These are phyloP conservation scores for Panaeolus cyanescens DNA, from an alignment of 768 basidiomycete genomes.

Conservation along the genomic window DNA sequence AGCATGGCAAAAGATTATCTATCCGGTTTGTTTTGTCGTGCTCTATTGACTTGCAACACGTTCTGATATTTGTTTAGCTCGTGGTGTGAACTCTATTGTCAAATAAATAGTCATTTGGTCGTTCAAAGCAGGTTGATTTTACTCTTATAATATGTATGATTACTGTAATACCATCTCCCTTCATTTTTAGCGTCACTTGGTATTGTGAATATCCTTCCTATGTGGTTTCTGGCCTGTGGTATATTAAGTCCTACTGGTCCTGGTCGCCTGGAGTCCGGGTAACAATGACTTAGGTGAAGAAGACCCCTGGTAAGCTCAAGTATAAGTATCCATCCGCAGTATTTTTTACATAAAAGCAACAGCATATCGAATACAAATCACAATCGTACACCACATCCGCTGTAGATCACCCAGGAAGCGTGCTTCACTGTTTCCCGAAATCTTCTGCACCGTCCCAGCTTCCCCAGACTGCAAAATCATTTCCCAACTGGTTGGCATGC, in stretches of 20 bases:
- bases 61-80: conserved; percentile 24
- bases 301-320: too few relatives aligned
- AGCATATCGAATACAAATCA: too few relatives aligned
- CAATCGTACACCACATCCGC: too few relatives aligned
- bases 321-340: too few relatives aligned
- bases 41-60: background rate
- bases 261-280: too few relatives aligned
- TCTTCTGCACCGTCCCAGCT: conserved; percentile 41
- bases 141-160: conserved; percentile 5
- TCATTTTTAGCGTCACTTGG: background rate
- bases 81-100: conserved; percentile 40
- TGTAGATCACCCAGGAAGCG: too few relatives aligned
- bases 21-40: conserved; percentile 42
- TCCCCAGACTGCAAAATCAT: conserved; percentile 47
- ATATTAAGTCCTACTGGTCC: too few relatives aligned
- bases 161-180: background rate
- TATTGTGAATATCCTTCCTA: too few relatives aligned
- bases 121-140: background rate
- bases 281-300: too few relatives aligned
- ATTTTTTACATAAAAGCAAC: too few relatives aligned
- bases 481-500: conserved; percentile 36
- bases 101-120: conserved; percentile 23
- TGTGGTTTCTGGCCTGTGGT: too few relatives aligned
- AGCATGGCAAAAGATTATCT: conserved; percentile 79
- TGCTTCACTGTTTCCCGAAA: conserved; percentile 20